Evolutionary conservation across 2,329 filamentous ascomycete species (phyloP).

Genomic region (Penicillium griseofulvum): DNA sequence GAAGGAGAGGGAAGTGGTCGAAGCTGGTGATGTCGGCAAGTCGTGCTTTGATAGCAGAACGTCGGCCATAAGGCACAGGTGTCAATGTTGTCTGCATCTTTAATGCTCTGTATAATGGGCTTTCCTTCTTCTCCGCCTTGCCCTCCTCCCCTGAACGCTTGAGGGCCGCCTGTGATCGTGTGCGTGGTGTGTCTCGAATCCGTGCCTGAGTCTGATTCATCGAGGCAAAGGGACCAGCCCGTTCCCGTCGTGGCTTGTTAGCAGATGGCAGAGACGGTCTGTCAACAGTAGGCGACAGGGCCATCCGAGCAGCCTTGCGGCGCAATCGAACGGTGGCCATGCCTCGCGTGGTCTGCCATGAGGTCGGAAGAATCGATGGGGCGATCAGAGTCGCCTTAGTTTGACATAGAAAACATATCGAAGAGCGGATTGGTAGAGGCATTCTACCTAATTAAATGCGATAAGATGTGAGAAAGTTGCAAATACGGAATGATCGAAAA

Average conservation of each 20-base stretch:
- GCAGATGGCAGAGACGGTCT: conserved; percentile 20
- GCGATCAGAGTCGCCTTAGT: conserved; percentile 21
- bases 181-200: conserved; percentile 41
- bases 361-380: conserved; percentile 15
- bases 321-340: conserved; percentile 33
- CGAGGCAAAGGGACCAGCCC: conserved; percentile 56
- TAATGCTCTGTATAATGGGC: conserved; percentile 69
- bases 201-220: conserved; percentile 57
- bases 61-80: conserved; percentile 71
- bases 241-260: conserved; percentile 42
- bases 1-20: conserved; percentile 73
- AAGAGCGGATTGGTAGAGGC: conserved; percentile 28
- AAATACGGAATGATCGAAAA: neutral
- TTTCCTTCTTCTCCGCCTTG: conserved; percentile 45
- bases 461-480: neutral
- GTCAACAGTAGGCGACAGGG: conserved; percentile 35
- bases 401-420: conserved; percentile 37
- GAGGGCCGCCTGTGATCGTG: conserved; percentile 42
- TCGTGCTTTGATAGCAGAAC: conserved; percentile 59
- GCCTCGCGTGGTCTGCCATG: conserved; percentile 33
- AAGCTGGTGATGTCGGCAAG: conserved; percentile 71
- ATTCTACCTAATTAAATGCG: conserved; percentile 27
- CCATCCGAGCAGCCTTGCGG: conserved; percentile 39
- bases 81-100: conserved; percentile 88
- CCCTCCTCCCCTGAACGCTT: conserved; percentile 41